phyloP scores from a whole-genome alignment of 371 early-diverging fungal genomes.

The Mucor irregularis region DNA sequence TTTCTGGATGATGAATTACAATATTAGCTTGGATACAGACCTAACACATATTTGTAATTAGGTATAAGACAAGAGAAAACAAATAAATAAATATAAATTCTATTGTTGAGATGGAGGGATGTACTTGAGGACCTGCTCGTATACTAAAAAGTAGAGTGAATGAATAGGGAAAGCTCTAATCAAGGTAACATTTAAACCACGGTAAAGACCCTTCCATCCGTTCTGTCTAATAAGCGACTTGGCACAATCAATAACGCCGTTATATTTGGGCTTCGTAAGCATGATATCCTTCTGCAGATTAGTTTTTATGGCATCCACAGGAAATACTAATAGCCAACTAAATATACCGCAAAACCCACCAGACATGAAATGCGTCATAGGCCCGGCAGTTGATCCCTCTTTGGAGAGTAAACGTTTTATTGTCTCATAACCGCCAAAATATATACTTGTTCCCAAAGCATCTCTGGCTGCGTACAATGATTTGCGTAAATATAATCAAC shows the following conservation, averaged over 20 bases:
- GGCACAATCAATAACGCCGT: constrained; percentile 55
- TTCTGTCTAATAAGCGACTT: constrained; percentile 50
- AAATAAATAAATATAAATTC: too few species aligned
- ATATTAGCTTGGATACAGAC: too few species aligned
- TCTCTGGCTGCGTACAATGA: constrained; percentile 47
- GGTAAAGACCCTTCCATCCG: constrained; percentile 68
- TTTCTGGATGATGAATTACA: too few species aligned
- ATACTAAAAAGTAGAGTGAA: constrained; percentile 78
- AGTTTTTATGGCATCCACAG: constrained; percentile 77
- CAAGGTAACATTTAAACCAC: constrained; percentile 74
- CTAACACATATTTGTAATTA: too few species aligned
- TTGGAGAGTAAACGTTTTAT: constrained; percentile 60
- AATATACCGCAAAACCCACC: constrained; percentile 78
- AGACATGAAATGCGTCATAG: constrained; percentile 69
- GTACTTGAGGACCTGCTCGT: constrained; percentile 62
- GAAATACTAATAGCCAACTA: constrained; percentile 80
- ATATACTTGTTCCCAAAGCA: constrained; percentile 73
- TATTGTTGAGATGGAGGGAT: constrained; percentile 25
- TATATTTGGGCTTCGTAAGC: constrained; percentile 46
- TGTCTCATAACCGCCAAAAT: constrained; percentile 77
- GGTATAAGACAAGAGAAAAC: too few species aligned
- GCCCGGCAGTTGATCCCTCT: constrained; percentile 35
- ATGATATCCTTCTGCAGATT: constrained; percentile 74
- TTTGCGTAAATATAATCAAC: too few species aligned
- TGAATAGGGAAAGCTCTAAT: constrained; percentile 84